Percentiles rank a stretch among this genome's conserved stretches.
phyloP scores from a whole-genome alignment of 176 grass and related monocot species.

The Poa pratensis region DNA sequence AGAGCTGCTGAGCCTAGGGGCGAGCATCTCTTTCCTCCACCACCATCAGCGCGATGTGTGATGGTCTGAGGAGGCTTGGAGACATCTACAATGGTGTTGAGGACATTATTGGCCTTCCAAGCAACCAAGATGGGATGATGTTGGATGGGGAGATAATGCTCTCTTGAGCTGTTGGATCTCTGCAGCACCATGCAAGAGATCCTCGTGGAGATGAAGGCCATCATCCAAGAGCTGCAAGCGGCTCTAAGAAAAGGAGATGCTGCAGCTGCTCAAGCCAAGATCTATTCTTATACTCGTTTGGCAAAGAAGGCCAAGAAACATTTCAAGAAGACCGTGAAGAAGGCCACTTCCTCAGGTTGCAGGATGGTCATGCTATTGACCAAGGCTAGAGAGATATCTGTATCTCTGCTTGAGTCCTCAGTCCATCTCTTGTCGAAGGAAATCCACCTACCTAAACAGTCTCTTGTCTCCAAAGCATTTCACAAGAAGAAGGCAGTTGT shows the following conservation, averaged over 20 bases:
- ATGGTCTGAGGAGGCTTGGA: constrained; percentile 22
- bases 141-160: too few relatives aligned
- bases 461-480: constrained; percentile 33
- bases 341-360: background rate
- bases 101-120: constrained; percentile 39
- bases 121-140: constrained; percentile 35
- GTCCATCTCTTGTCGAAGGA: constrained; percentile 10
- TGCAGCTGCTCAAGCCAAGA: background rate
- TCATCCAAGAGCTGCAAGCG: constrained; percentile 23
- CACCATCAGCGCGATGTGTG: background rate
- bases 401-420: constrained; percentile 18
- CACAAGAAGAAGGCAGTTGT: constrained; percentile 30
- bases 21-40: background rate
- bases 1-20: constrained; percentile 31
- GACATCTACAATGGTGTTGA: constrained; percentile 37
- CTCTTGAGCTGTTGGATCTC: too few relatives aligned
- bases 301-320: constrained; percentile 41
- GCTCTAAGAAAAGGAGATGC: constrained; percentile 46
- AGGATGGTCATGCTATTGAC: constrained; percentile 25
- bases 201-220: too few relatives aligned
- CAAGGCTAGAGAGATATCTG: constrained; percentile 25
- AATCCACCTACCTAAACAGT: constrained; percentile 23
- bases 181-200: too few relatives aligned
- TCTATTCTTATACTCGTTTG: background rate
- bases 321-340: constrained; percentile 9